Evolutionary conservation across 148 eudicot genomes (phyloP).

Genomic region (Mesembryanthemum crystallinum): DNA sequence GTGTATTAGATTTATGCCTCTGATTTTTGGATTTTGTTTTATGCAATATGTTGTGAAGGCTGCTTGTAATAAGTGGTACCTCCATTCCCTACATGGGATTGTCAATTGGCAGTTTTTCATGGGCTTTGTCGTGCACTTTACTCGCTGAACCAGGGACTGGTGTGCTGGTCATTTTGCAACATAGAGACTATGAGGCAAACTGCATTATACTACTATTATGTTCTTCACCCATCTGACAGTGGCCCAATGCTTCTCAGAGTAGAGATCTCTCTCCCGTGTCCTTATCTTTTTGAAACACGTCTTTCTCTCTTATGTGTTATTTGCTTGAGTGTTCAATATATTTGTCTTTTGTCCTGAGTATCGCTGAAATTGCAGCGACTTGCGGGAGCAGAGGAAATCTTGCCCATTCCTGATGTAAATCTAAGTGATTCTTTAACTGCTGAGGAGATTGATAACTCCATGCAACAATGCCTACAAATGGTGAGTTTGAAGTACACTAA

Average conservation of each 20-base stretch:
- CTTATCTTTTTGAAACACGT: background rate
- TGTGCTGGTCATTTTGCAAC: slow-evolving; percentile 74
- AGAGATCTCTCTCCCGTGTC: slow-evolving; percentile 16
- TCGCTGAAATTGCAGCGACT: slow-evolving; percentile 59
- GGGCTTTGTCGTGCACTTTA: slow-evolving; percentile 62
- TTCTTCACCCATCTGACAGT: slow-evolving; percentile 72
- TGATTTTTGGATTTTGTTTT: background rate
- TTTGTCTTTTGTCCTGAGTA: slow-evolving; percentile 8
- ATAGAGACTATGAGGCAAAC: slow-evolving; percentile 59
- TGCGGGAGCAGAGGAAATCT: slow-evolving; percentile 68
- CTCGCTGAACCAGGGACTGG: slow-evolving; percentile 68
- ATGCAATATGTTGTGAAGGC: background rate
- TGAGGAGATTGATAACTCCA: slow-evolving; percentile 43
- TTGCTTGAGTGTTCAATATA: slow-evolving; percentile 3
- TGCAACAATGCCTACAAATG: slow-evolving; percentile 57
- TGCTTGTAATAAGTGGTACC: slow-evolving; percentile 10
- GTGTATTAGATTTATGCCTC: background rate
- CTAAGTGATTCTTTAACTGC: slow-evolving; percentile 33
- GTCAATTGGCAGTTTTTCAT: slow-evolving; percentile 54
- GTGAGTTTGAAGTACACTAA: slow-evolving; percentile 27
- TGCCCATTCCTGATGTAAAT: slow-evolving; percentile 54
- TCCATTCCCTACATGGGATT: slow-evolving; percentile 18
- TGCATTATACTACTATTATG: slow-evolving; percentile 59
- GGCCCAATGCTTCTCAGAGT: slow-evolving; percentile 81
- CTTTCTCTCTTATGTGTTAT: slow-evolving; percentile 1